Base-by-base conservation (phyloP, 2,329 filamentous ascomycete species). In the Metarhizium guizhouense region DNA sequence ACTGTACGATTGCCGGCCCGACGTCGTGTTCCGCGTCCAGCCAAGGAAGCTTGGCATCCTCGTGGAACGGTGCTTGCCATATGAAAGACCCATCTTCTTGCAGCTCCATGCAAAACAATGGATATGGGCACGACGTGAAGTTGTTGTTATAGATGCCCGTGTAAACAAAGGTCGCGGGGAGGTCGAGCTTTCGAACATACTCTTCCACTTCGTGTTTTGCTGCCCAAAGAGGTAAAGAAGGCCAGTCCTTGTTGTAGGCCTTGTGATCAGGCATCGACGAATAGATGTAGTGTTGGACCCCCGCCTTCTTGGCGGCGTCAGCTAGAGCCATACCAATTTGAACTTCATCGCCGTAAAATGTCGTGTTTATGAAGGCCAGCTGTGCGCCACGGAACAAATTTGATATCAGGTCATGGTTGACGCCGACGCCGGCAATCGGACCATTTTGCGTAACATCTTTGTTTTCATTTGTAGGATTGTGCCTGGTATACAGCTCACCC, bases 101-200 rank as follows among this genome's bases (percentile, higher is more conserved):
- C 50, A 95, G 76, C 60, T 95, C 90, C 88, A 96, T 95, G 73
- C 92, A 94, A 75, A 97, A 97, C 4, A 97, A 79, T 1, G 94
- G 94, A 67, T 96, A 97, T 1, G 84, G 85, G 36, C 96, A 79
- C 50, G 89, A 94, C 34, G 93, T 97, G 73, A 97, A 99, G 70
- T 99, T 97, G 74, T 97, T 97, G 78, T 97, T 96, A 78, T 97
- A 99, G 64, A 96, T 96, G 57, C 93, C 94, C 10, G 92, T 90
- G 72, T 96, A 96, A 61, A 96, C 86, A 70, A 96, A 97, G 0
- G 93, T 97, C 1, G 92, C 85, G 0, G 90, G 90, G 11, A 96
- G 78, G 10, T 85, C 85, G 45, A 96, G 82, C 67, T 90, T 83
- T 56, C 89, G 84, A 53, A 96, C 82, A 70, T 97, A 95, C 54